Percentiles rank a stretch among this genome's conserved stretches.
Conservation (phyloP, 148 eudicot species). For the Chenopodium album region DNA sequence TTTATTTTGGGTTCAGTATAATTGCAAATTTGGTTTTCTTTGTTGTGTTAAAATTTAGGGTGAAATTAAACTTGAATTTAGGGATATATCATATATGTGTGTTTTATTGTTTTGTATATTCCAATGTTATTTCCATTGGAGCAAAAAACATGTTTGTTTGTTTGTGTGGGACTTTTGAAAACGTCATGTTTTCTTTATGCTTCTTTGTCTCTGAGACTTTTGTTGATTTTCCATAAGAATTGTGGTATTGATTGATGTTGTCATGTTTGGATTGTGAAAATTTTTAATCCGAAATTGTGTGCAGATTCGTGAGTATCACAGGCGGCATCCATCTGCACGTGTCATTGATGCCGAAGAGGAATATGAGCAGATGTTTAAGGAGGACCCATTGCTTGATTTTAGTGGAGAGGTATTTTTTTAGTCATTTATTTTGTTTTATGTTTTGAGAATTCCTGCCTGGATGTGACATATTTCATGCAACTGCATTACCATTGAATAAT, state of each 20-base stretch:
- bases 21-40: neutral
- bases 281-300: conserved; percentile 15
- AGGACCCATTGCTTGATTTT: conserved; percentile 83
- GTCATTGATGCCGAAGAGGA: conserved; percentile 73
- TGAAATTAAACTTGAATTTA: neutral
- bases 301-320: conserved; percentile 97
- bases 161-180: neutral
- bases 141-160: neutral
- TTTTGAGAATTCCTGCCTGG: neutral
- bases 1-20: neutral
- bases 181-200: neutral
- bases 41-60: neutral
- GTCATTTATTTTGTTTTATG: neutral
- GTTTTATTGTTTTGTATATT: no score
- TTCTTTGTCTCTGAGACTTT: neutral
- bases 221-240: neutral
- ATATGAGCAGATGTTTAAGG: conserved; percentile 84
- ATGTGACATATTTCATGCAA: no score
- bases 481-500: neutral
- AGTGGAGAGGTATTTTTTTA: conserved; percentile 77
- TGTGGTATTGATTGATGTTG: neutral
- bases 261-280: conserved; percentile 1
- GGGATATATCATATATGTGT: no score
- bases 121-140: neutral
- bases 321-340: conserved; percentile 90